Evolutionary conservation across 306 rosid genomes (phyloP).

Genomic region (Sophora flavescens): DNA sequence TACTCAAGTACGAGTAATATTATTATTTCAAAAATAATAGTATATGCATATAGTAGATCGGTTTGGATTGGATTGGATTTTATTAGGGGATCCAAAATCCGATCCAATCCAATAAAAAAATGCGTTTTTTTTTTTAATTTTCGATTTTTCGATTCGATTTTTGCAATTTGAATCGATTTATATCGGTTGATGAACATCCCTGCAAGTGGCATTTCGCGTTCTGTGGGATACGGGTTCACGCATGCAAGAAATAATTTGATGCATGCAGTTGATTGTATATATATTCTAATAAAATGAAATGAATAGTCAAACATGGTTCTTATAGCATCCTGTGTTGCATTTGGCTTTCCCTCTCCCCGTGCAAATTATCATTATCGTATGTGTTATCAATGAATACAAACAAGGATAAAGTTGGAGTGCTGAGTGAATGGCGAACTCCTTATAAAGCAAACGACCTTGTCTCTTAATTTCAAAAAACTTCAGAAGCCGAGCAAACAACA

Average conservation of each 20-base stretch:
- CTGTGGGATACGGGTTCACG: not conserved
- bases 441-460: not conserved
- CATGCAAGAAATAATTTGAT: not conserved
- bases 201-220: not conserved
- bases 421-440: not conserved
- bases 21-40: too few relatives aligned
- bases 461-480: not conserved
- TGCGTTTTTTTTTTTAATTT: too few relatives aligned
- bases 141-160: too few relatives aligned
- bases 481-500: not conserved
- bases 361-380: not conserved
- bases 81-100: too few relatives aligned
- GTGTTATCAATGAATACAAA: not conserved
- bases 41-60: too few relatives aligned
- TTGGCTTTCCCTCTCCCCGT: not conserved
- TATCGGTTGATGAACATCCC: too few relatives aligned
- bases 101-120: too few relatives aligned
- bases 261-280: conserved; percentile 5
- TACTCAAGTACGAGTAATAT: too few relatives aligned
- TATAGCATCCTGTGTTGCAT: not conserved
- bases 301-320: not conserved
- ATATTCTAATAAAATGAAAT: not conserved
- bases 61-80: too few relatives aligned
- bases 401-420: not conserved
- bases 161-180: too few relatives aligned